These are phyloP conservation scores for Chaetomium sp. DNA, from an alignment of 2,329 filamentous ascomycete species.

Conservation along the genomic window DNA sequence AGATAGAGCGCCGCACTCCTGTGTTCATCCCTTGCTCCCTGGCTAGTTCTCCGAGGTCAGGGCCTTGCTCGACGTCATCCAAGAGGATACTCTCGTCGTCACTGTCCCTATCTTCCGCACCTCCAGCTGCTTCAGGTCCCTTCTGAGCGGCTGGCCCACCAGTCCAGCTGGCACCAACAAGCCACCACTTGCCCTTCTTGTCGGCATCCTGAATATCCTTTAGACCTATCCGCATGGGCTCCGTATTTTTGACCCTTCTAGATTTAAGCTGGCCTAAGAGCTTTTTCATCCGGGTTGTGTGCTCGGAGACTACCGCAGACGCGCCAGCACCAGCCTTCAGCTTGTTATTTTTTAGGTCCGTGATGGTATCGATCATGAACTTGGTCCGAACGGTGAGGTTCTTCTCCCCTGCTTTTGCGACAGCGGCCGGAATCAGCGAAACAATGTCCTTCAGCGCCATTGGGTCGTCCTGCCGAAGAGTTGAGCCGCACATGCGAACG, in stretches of 20 bases:
- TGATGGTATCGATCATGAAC: constrained; percentile 97
- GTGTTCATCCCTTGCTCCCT: constrained; percentile 81
- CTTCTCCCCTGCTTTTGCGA: constrained; percentile 59
- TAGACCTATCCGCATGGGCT: constrained; percentile 76
- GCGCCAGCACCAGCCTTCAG: constrained; percentile 68
- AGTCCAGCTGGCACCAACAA: constrained; percentile 89
- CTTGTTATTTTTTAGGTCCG: constrained; percentile 89
- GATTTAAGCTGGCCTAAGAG: constrained; percentile 70
- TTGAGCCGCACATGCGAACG: constrained; percentile 72
- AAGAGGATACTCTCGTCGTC: constrained; percentile 28
- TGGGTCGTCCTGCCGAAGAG: constrained; percentile 83
- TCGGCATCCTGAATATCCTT: constrained; percentile 76
- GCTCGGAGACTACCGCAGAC: constrained; percentile 68
- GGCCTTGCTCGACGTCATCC: constrained; percentile 41
- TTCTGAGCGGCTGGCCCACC: constrained; percentile 31
- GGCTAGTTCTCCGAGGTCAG: constrained; percentile 69
- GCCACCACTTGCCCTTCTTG: constrained; percentile 95
- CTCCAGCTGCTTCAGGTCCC: background rate
- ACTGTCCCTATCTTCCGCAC: constrained; percentile 23
- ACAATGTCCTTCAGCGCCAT: constrained; percentile 85
- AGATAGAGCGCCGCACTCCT: constrained; percentile 81
- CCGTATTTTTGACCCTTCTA: constrained; percentile 61
- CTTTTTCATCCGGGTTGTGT: constrained; percentile 84
- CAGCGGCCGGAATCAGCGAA: constrained; percentile 64
- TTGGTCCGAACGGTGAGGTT: constrained; percentile 81